phyloP scores from a whole-genome alignment of 139 green algal species.

The Micractinium conductrix region DNA sequence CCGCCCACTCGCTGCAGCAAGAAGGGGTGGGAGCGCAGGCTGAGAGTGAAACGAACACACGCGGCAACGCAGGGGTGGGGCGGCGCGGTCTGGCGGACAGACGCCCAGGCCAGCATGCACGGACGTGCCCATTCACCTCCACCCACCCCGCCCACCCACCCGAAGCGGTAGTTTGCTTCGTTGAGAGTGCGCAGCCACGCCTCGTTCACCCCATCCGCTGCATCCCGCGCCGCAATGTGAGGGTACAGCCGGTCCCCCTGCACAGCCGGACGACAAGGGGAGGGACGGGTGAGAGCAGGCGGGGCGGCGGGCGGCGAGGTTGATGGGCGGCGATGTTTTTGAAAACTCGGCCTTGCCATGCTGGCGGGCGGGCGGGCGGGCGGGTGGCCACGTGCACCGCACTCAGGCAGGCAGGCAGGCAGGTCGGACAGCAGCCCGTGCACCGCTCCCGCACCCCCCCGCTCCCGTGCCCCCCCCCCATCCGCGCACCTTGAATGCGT shows the following conservation, averaged over 20 bases:
- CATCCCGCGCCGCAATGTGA: constrained; percentile 70
- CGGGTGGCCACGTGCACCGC: not conserved
- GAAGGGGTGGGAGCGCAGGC: not conserved
- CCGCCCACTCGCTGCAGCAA: constrained; percentile 1
- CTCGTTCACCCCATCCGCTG: constrained; percentile 55
- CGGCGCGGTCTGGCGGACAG: not conserved
- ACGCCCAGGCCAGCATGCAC: not conserved
- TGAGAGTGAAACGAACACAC: not conserved
- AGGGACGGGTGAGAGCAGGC: too few species aligned
- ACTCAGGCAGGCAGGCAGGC: not conserved
- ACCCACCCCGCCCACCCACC: not conserved
- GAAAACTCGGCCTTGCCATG: not conserved
- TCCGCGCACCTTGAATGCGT: constrained; percentile 43
- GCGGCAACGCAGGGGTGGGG: not conserved
- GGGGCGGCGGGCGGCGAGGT: not conserved
- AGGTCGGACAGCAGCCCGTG: not conserved
- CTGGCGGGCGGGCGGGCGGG: not conserved
- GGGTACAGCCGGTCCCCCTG: constrained; percentile 69
- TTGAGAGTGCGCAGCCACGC: constrained; percentile 54
- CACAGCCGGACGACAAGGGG: constrained; percentile 31
- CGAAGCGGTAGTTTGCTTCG: constrained; percentile 46
- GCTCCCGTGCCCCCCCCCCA: too few species aligned
- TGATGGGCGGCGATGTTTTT: not conserved
- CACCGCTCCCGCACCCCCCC: not conserved
- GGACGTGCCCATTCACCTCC: not conserved